Evolutionary conservation across 192 early-diverging fungal species (phyloP).

Genomic region (Coemansia sp.): DNA sequence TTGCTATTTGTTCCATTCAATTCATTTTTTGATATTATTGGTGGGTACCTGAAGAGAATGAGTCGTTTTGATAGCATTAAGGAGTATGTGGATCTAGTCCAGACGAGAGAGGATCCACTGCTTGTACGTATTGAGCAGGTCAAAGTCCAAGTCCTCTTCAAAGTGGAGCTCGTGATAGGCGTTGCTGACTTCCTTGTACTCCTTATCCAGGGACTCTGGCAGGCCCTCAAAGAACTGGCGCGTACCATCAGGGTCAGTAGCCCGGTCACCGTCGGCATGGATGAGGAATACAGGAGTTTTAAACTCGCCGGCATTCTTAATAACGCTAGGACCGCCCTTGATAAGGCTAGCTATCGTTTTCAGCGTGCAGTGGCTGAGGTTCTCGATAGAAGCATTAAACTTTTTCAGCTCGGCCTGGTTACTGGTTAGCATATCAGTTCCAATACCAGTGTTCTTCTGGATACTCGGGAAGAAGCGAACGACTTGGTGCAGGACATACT

Average conservation of each 20-base stretch:
- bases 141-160: slow-evolving; percentile 42
- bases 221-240: slow-evolving; percentile 31
- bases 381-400: slow-evolving; percentile 30
- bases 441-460: slow-evolving; percentile 36
- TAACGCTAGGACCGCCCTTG: slow-evolving; percentile 22
- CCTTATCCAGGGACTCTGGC: slow-evolving; percentile 49
- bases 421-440: slow-evolving; percentile 43
- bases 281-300: slow-evolving; percentile 43
- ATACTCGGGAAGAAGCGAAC: slow-evolving; percentile 36
- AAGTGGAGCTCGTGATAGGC: slow-evolving; percentile 55
- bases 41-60: neutral
- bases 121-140: slow-evolving; percentile 32
- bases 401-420: slow-evolving; percentile 36
- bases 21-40: neutral
- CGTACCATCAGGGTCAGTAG: slow-evolving; percentile 39
- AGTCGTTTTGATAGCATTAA: neutral
- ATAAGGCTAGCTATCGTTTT: slow-evolving; percentile 38
- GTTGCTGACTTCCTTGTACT: slow-evolving; percentile 38
- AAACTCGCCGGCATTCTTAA: slow-evolving; percentile 25
- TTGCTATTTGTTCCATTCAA: neutral
- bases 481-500: slow-evolving; percentile 26
- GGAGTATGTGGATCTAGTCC: neutral
- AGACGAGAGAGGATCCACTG: slow-evolving; percentile 46
- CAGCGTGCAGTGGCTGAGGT: slow-evolving; percentile 36
- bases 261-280: slow-evolving; percentile 49